These are phyloP conservation scores for Obba rivulosa DNA, from an alignment of 768 basidiomycete species.

Conservation along the genomic window DNA sequence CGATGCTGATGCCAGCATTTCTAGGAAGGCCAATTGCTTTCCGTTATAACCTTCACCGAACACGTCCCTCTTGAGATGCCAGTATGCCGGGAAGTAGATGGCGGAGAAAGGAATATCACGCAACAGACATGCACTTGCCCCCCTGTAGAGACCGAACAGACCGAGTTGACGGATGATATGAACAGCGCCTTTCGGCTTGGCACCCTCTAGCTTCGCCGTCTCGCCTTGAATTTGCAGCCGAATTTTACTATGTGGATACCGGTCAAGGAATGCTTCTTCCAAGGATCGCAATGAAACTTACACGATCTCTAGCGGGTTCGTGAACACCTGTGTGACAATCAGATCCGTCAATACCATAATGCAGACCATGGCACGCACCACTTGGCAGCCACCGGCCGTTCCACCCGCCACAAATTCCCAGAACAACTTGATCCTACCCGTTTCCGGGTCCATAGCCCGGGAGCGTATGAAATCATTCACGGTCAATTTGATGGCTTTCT, in stretches of 20 bases:
- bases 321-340: constrained; percentile 65
- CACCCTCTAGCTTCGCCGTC: constrained; percentile 81
- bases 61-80: constrained; percentile 86
- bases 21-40: constrained; percentile 85
- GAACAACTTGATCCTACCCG: constrained; percentile 84
- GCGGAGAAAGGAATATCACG: constrained; percentile 98
- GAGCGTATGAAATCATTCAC: constrained; percentile 89
- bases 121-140: constrained; percentile 87
- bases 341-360: neutral
- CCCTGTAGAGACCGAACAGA: constrained; percentile 87
- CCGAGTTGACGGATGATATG: constrained; percentile 94
- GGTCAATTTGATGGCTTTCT: constrained; percentile 97
- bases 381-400: constrained; percentile 94
- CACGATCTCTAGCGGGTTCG: constrained; percentile 96
- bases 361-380: constrained; percentile 53
- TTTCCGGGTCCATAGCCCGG: constrained; percentile 87
- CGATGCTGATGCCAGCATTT: constrained; percentile 79
- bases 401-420: constrained; percentile 95
- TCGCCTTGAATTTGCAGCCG: constrained; percentile 95
- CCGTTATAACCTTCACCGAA: constrained; percentile 96
- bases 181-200: constrained; percentile 74
- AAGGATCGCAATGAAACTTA: constrained; percentile 33
- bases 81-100: constrained; percentile 85
- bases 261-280: constrained; percentile 1
- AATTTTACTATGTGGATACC: constrained; percentile 62